Base-by-base conservation (phyloP, 192 early-diverging fungal species). In the Coemansia sp. region DNA sequence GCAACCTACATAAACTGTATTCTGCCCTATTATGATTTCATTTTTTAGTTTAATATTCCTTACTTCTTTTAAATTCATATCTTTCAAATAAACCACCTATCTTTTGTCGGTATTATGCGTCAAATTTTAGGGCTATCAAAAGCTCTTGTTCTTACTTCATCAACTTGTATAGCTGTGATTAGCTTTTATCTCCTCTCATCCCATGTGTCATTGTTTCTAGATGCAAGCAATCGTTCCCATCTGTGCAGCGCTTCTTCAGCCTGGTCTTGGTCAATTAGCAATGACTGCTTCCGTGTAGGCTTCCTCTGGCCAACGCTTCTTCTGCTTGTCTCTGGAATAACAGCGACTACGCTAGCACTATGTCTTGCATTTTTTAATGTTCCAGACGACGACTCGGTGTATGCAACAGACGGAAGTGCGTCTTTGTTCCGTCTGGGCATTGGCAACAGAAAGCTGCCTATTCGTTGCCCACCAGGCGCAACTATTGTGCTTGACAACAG, bases 201-300 rank as follows among this genome's bases (percentile, higher is more conserved):
- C 47, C 47, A 48, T n/a, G 12, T 48, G 47, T 48, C 47, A n/a
- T 15, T n/a, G 47, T 48, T 48, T 48, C 1, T n/a, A 48, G 12
- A n/a, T 15, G 57, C 12, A 7, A 18, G 57, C 11, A 23, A 54
- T 54, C 39, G 16, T 39, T 11, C n/a, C 13, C 8, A 16, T 9
- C 13, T 59, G 32, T 59, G 57, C 16, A 38, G 57, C 38, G 32
- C 9, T 37, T 8, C 61, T 47, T 54, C 52, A 13, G 1, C 8
- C 18, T 62, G 61, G 43, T n/a, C 44, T 12, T 47, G 61, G 61
- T 62, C 61, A 8, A 8, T 48, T n/a, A 62, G 44, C 16, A 47
- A 43, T 37, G 67, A 61, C 58, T 68, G 67, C 21, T 68, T 68
- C 39, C 67, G 67, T 38, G 6, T 42, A 9, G 67, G 67, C 40